Conservation (phyloP, 2,329 filamentous ascomycete species). For the Penicillium sp. region DNA sequence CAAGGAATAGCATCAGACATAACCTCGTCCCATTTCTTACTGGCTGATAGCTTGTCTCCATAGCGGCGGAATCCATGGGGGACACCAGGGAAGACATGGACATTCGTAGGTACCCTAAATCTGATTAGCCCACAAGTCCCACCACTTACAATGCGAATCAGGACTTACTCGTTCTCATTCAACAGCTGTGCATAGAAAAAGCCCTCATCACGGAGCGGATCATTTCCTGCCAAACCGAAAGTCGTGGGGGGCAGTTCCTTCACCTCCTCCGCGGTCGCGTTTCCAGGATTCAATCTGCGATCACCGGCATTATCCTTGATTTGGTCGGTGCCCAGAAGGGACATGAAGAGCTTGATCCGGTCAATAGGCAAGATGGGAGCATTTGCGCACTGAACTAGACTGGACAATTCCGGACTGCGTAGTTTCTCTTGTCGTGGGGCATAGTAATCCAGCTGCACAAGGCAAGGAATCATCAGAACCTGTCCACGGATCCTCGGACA, state of each 20-base stretch:
- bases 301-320: conserved; percentile 33
- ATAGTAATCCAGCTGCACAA: conserved; percentile 46
- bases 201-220: conserved; percentile 56
- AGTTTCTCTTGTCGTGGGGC: conserved; percentile 40
- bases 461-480: conserved; percentile 55
- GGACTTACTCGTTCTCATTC: conserved; percentile 48
- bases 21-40: conserved; percentile 35
- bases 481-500: conserved; percentile 52
- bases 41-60: conserved; percentile 30
- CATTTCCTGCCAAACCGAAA: conserved; percentile 52
- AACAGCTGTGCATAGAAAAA: conserved; percentile 52
- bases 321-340: conserved; percentile 27
- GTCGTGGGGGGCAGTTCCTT: conserved; percentile 50
- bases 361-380: conserved; percentile 56
- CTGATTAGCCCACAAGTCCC: not conserved
- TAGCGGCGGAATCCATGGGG: conserved; percentile 56
- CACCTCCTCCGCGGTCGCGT: conserved; percentile 36
- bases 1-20: conserved; percentile 35
- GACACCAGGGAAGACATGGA: conserved; percentile 56
- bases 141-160: not conserved
- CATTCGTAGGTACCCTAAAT: conserved; percentile 52
- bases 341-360: conserved; percentile 39
- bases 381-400: conserved; percentile 50
- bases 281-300: conserved; percentile 46
- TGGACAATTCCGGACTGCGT: conserved; percentile 47